These are phyloP conservation scores for Grigorovia humatica DNA, from an alignment of 805 yeast genomes.

Conservation along the genomic window DNA sequence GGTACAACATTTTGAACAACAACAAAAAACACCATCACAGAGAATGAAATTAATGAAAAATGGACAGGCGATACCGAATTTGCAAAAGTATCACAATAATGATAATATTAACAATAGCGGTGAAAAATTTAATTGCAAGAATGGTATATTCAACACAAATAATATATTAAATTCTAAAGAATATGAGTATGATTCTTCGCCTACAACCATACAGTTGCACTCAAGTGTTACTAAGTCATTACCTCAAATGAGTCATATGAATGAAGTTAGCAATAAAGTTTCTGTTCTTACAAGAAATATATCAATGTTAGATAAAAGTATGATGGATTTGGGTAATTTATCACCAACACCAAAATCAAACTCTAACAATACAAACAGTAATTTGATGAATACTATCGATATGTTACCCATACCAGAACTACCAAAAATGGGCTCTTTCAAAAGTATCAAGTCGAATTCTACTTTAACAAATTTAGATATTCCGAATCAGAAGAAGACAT, in stretches of 20 bases:
- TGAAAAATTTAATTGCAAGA: not conserved
- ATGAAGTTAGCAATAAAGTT: slow-evolving; percentile 5
- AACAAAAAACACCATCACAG: not conserved
- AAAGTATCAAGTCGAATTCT: slow-evolving; percentile 14
- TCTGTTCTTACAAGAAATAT: slow-evolving; percentile 12
- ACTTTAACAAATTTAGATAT: slow-evolving; percentile 1
- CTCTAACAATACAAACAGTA: not conserved
- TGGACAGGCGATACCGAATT: not conserved
- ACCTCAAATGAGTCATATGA: slow-evolving; percentile 9
- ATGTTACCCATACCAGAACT: slow-evolving; percentile 22
- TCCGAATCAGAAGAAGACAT: not conserved
- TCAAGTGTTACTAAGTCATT: slow-evolving; percentile 26
- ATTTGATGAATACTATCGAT: slow-evolving; percentile 1
- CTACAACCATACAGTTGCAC: slow-evolving; percentile 28
- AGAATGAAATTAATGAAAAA: not conserved
- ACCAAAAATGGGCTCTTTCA: slow-evolving; percentile 30
- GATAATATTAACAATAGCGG: slow-evolving; percentile 1
- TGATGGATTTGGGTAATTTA: slow-evolving; percentile 10
- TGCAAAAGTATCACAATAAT: not conserved
- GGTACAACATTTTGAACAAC: not conserved
- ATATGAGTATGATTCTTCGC: slow-evolving; percentile 18
- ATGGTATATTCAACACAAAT: slow-evolving; percentile 23
- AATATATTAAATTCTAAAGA: slow-evolving; percentile 2
- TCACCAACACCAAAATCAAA: slow-evolving; percentile 27
- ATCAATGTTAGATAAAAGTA: slow-evolving; percentile 5